Evolutionary conservation across 805 yeast species (phyloP), one percentile per base, ranked within the genome.

Genomic region (Ogataea degrootiae): DNA sequence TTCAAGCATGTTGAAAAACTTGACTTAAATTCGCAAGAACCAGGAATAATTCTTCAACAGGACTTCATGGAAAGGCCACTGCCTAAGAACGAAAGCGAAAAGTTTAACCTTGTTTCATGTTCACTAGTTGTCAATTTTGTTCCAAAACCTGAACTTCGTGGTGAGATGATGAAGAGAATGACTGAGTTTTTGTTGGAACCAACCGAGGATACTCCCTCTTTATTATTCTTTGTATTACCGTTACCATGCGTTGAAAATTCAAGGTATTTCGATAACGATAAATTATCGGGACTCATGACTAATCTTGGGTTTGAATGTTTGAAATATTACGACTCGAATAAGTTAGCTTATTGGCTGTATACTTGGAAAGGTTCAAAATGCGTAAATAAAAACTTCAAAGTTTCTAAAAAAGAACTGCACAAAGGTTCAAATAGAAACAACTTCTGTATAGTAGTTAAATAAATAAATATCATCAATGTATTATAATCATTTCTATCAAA

Each of bases 41-140:
- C 83, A 0, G 76, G 73, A 6, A 19, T 50, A 4, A 89, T 92
- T 7, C 43, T 72, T 35, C 76, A 86, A 63, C 95, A 88, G 65
- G 95, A 92, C 63, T 92, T 92, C 59, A 85, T 91, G 91, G 72
- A 83, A 39, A 68, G 91, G 47, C 85, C 84, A 5, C 52, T 76
- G 6, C 95, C 96, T 0, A 46, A 37, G 6, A 22, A 47, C 4
- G 71, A 68, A 0, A 47, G 54, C 0, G 83, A 79, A 7, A 72
- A 62, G 46, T 91, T 83, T 61, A 75, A 83, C 52, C 58, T 88
- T 26, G 70, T 92, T 0, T 87, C 96, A 7, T 85, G 96, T 52
- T 88, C 96, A 0, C 65, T 92, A 46, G 99, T 92, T 36, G 70
- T 92, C 14, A 92, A 92, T 61, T 92, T 87, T 66, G 97, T 92